Evolutionary conservation across 345 rosid species (phyloP).

Genomic region (Eucalyptus erythrocorys): DNA sequence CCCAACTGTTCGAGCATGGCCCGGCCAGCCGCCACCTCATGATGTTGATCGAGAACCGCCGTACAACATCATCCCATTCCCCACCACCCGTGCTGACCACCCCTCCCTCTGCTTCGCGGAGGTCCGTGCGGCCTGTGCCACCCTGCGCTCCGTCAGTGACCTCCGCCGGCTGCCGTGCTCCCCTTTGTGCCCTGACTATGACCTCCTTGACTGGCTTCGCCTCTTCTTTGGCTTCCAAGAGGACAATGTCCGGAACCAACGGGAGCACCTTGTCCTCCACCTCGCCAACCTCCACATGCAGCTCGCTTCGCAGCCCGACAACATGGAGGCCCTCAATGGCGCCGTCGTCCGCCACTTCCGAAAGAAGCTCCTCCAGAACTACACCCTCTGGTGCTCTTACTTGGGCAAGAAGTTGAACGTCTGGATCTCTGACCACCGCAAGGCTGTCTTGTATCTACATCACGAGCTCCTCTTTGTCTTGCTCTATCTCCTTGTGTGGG

Average conservation of each 20-base stretch:
- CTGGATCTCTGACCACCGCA: conserved; percentile 1
- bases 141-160: conserved; percentile 36
- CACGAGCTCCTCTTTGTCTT: conserved; percentile 43
- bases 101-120: conserved; percentile 71
- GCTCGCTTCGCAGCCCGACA: conserved; percentile 29
- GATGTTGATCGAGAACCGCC: background rate
- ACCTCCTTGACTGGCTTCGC: conserved; percentile 84
- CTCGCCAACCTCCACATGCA: conserved; percentile 85
- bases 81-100: conserved; percentile 39
- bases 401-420: conserved; percentile 41
- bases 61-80: conserved; percentile 75
- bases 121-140: conserved; percentile 63
- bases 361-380: conserved; percentile 50
- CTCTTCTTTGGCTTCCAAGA: conserved; percentile 57
- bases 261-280: conserved; percentile 86
- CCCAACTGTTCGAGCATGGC: background rate
- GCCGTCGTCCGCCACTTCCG: conserved; percentile 12
- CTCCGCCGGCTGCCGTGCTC: conserved; percentile 45
- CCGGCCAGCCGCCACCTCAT: background rate
- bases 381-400: conserved; percentile 72
- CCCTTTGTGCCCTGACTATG: conserved; percentile 15
- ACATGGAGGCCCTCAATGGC: conserved; percentile 38
- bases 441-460: conserved; percentile 4
- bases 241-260: conserved; percentile 69
- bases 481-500: conserved; percentile 47